These are phyloP conservation scores for Pestalotiopsis sp. DNA, from an alignment of 2,329 filamentous ascomycete species.

Conservation along the genomic window DNA sequence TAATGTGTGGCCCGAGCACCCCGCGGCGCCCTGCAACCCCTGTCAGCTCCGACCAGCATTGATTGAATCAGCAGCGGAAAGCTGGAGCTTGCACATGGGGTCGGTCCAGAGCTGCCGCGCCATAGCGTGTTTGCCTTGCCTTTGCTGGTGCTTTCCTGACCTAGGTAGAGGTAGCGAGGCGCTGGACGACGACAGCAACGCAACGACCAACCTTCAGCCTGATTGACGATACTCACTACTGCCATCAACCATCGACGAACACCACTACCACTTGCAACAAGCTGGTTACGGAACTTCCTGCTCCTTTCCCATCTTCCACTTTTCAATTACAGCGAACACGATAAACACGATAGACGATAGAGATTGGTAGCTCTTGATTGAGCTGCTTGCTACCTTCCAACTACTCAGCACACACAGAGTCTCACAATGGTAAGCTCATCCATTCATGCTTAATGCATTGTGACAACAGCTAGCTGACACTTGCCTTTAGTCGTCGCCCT, in stretches of 20 bases:
- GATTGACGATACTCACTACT: background rate
- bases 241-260: constrained; percentile 3
- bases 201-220: constrained; percentile 15
- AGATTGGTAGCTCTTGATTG: background rate
- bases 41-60: constrained; percentile 5
- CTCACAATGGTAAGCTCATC: constrained; percentile 34
- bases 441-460: constrained; percentile 12
- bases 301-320: background rate
- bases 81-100: background rate
- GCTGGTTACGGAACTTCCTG: background rate
- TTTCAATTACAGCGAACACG: background rate
- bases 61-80: background rate
- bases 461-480: constrained; percentile 33
- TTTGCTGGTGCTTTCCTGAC: constrained; percentile 9
- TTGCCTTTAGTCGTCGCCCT: constrained; percentile 73
- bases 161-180: constrained; percentile 27
- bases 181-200: constrained; percentile 21
- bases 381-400: background rate
- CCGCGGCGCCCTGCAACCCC: constrained; percentile 5
- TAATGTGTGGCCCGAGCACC: constrained; percentile 3
- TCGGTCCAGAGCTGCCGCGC: constrained; percentile 30
- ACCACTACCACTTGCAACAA: background rate
- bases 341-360: background rate
- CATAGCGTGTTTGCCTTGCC: constrained; percentile 46
- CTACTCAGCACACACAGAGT: background rate